Base-by-base conservation (phyloP, 2,329 filamentous ascomycete genomes). In the Phaeosphaeriaceae sp. region DNA sequence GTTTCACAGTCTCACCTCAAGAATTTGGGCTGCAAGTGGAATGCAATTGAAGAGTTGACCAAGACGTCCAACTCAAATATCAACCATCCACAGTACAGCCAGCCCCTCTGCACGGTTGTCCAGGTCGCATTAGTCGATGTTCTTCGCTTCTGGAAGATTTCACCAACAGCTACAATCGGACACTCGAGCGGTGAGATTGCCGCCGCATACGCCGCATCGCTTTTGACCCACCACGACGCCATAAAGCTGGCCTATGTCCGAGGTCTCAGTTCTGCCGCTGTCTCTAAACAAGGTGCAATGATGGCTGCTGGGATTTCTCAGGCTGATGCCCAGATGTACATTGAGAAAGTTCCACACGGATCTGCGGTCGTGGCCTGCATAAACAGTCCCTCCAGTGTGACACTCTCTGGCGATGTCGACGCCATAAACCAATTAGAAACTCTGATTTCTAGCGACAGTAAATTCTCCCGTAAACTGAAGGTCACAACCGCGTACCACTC, bases 401-500 rank as follows among this genome's bases (percentile, higher is more conserved):
- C 79, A 0, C 41, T 80, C 1, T 78, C 77, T 11, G 78, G 79
- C 0, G 76, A 80, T 46, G 41, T 33, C 0, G 66, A 72, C 48
- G 75, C 71, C 2, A 70, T 80, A 3, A 52, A 68, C 0, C 62
- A 71, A 35, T 54, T 67, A 0, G 58, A 68, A 4, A 47, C 56
- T 0, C 54, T 61, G 1, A 51, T 80, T 0, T 57, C 75, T 1
- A 67, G 70, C 3, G 61, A 74, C 15, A 56, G 66, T 3, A 72
- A 66, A 6, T 80, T 79, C 50, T 67, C 64, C 1, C 63, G 77
- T 0, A 41, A 58, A 9, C 66, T 81, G 0, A 66, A 72, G 46
- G 76, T 79, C 1, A 74, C 77, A 17, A 73, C 57, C 4, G 77
- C 77, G 0, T 81, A 80, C 42, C 79, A 80, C 41, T 78, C 75